Evolutionary conservation across 2,329 filamentous ascomycete genomes (phyloP).

Genomic region (Fusarium neocosmosporiellum): DNA sequence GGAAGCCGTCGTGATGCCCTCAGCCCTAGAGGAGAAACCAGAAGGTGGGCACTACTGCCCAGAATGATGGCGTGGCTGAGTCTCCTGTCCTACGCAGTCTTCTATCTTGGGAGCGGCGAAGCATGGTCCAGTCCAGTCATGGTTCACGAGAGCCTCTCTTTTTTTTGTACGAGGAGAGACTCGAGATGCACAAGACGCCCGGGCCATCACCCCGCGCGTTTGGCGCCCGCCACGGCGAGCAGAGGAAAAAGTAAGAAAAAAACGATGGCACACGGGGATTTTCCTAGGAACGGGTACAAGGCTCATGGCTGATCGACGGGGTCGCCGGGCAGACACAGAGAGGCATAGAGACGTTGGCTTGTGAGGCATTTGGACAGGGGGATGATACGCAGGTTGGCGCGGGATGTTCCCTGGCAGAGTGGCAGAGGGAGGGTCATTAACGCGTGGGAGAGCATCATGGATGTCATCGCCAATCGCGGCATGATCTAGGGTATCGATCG

Average conservation of each 20-base stretch:
- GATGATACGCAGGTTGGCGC: conserved; percentile 26
- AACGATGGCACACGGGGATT: conserved; percentile 28
- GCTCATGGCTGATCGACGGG: conserved; percentile 2
- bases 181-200: conserved; percentile 18
- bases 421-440: conserved; percentile 7
- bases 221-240: conserved; percentile 34
- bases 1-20: conserved; percentile 35
- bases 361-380: conserved; percentile 33
- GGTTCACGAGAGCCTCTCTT: background rate
- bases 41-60: background rate
- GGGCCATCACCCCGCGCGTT: conserved; percentile 42
- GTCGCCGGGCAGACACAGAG: background rate
- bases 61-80: conserved; percentile 30
- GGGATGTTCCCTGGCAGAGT: conserved; percentile 35
- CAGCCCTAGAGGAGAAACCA: conserved; percentile 21
- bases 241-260: conserved; percentile 25
- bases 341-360: background rate
- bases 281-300: conserved; percentile 27
- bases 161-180: background rate
- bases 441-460: conserved; percentile 30
- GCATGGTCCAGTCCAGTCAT: background rate
- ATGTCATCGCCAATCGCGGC: conserved; percentile 42
- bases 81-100: conserved; percentile 7
- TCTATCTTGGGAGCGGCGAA: conserved; percentile 40
- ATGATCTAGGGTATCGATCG: conserved; percentile 34